Evolutionary conservation across 2,329 filamentous ascomycete species (phyloP).

Genomic region (Nakataea oryzae): DNA sequence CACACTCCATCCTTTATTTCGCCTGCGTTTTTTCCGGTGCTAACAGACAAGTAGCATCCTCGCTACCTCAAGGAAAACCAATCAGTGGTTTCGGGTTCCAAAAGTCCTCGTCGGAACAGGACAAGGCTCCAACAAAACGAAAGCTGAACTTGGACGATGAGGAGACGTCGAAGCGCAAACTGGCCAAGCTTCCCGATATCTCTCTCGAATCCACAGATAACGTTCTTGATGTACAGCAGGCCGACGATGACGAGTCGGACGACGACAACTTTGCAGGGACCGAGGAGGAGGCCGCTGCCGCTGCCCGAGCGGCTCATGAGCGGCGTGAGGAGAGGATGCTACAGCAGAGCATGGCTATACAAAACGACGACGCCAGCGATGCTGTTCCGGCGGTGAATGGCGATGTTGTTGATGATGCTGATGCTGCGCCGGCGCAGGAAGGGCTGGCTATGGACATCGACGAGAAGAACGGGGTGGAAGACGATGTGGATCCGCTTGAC

Average conservation of each 20-base stretch:
- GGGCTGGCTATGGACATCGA: slow-evolving; percentile 38
- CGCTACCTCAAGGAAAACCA: slow-evolving; percentile 37
- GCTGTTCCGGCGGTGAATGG: slow-evolving; percentile 14
- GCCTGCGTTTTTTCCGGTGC: background rate
- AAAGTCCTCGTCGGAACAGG: slow-evolving; percentile 53
- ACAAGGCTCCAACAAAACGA: slow-evolving; percentile 59
- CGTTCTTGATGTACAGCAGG: slow-evolving; percentile 49
- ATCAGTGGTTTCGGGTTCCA: slow-evolving; percentile 77
- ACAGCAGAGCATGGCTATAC: slow-evolving; percentile 34
- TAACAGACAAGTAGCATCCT: slow-evolving; percentile 1
- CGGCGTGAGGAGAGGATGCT: slow-evolving; percentile 61
- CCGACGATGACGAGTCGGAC: slow-evolving; percentile 58
- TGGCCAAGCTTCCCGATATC: slow-evolving; percentile 79
- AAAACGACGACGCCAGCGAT: slow-evolving; percentile 23
- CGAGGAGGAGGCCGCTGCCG: slow-evolving; percentile 81
- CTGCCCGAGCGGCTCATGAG: slow-evolving; percentile 75
- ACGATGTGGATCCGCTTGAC: slow-evolving; percentile 80
- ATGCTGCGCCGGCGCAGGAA: slow-evolving; percentile 53
- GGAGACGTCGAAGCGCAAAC: slow-evolving; percentile 73
- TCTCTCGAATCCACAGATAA: slow-evolving; percentile 53
- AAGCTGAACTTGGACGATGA: slow-evolving; percentile 83
- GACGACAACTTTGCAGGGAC: slow-evolving; percentile 68
- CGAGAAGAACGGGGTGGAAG: slow-evolving; percentile 42
- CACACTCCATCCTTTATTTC: no score
- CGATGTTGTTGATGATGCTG: slow-evolving; percentile 11